These are phyloP conservation scores for Tolypocladium paradoxum DNA, from an alignment of 2,329 filamentous ascomycete species.

Conservation along the genomic window DNA sequence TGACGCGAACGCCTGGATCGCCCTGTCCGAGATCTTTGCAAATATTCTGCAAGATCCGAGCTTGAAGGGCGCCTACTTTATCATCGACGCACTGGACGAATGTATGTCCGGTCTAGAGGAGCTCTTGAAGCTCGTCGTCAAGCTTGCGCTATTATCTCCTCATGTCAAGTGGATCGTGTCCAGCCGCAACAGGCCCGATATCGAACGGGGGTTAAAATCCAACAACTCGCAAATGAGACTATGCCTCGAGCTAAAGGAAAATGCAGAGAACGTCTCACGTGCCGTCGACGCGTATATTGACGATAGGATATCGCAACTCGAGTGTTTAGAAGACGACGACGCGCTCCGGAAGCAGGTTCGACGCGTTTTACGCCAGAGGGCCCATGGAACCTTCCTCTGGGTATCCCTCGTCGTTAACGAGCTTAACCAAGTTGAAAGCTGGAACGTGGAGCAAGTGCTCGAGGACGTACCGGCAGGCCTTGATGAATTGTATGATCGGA, in stretches of 20 bases:
- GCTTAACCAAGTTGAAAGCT: background rate
- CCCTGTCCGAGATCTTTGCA: constrained; percentile 24
- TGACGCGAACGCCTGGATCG: constrained; percentile 24
- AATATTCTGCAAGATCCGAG: constrained; percentile 26
- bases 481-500: constrained; percentile 1
- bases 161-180: constrained; percentile 30
- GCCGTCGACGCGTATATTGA: constrained; percentile 25
- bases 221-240: constrained; percentile 11
- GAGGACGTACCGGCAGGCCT: constrained; percentile 20
- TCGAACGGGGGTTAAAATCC: constrained; percentile 20
- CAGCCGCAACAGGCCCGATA: constrained; percentile 28
- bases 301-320: constrained; percentile 17
- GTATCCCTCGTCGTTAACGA: constrained; percentile 10
- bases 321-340: constrained; percentile 2
- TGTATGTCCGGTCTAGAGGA: constrained; percentile 15
- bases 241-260: constrained; percentile 24
- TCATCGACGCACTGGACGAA: constrained; percentile 38
- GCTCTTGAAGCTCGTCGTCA: constrained; percentile 25
- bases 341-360: constrained; percentile 1
- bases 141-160: constrained; percentile 8
- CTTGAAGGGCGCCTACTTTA: constrained; percentile 18
- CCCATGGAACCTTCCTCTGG: constrained; percentile 21
- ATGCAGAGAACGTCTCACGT: constrained; percentile 12
- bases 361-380: constrained; percentile 14
- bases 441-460: constrained; percentile 6